Base-by-base conservation (phyloP, 164 flowering plant species). In the Tetracentron sinense region DNA sequence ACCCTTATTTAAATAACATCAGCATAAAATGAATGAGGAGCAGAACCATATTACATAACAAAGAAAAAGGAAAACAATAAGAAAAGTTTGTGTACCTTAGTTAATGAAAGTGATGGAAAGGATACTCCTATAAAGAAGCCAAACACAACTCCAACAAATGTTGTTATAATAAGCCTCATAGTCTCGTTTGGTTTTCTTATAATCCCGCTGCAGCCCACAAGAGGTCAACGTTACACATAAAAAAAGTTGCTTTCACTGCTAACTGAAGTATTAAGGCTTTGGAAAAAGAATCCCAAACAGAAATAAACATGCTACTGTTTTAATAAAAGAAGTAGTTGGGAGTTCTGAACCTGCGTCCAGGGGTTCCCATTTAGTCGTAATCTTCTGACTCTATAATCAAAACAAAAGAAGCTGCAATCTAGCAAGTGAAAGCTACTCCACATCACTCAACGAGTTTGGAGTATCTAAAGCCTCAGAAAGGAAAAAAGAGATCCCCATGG, bases 81-180 rank as follows among this genome's bases (percentile, higher is more conserved):
- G 56, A 0, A 62, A 58, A 22, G 6, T 42, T 21, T 30, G 14
- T 28, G 48, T 70, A 92, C 96, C 92, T 75, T 87, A 19, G 74
- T 77, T 42, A 83, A 64, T 26, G 82, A 73, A 31, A 74, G 58
- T 5, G 79, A 55, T 28, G 90, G 90, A 73, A 84, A 78, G 58
- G 87, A 86, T 46, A 80, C 62, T 59, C 98, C 96, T 51, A 88
- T 56, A n/a, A 88, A 73, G 77, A 90, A 85, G 16, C 98, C 98
- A 67, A 90, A 72, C 49, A 83, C 74, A 52, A 85, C 72, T 61
- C 94, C 98, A 53, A 82, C 44, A 46, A 82, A 77, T 29, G 80
- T 78, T 26, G 87, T 75, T 21, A 83, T 73, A 48, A 83, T 59
- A 62, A 84, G 68, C 90, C 82, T 83, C 88, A 87, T 83, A 4